phyloP scores from a whole-genome alignment of 495 filamentous ascomycete genomes.

The Choiromyces venosus region DNA sequence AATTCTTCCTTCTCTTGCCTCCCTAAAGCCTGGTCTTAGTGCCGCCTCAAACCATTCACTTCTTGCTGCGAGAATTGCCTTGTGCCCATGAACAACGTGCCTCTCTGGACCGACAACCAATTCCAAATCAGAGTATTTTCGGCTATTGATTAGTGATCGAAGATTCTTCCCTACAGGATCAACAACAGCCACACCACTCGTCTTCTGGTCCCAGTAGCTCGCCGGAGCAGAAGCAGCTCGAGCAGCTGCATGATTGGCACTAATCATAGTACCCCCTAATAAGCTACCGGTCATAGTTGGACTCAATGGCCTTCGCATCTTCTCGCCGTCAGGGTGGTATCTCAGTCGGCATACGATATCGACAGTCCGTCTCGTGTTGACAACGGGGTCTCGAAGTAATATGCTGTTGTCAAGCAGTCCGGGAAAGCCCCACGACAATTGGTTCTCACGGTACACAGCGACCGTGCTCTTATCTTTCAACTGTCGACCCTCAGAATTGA shows the following conservation, averaged over 20 bases:
- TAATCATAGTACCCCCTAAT: constrained; percentile 38
- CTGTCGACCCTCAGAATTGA: constrained; percentile 42
- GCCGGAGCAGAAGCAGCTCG: constrained; percentile 39
- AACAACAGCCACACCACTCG: constrained; percentile 33
- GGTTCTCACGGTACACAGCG: constrained; percentile 40
- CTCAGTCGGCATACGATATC: constrained; percentile 41
- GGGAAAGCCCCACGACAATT: constrained; percentile 42
- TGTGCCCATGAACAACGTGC: constrained; percentile 41
- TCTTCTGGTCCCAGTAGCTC: constrained; percentile 41
- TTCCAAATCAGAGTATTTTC: constrained; percentile 40
- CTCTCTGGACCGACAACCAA: constrained; percentile 38
- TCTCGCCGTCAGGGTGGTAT: constrained; percentile 42
- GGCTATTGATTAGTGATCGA: constrained; percentile 40
- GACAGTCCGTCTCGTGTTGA: constrained; percentile 39
- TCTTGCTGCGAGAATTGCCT: constrained; percentile 41
- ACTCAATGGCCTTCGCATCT: constrained; percentile 40
- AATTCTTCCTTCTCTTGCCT: constrained; percentile 40
- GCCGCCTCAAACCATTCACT: constrained; percentile 42
- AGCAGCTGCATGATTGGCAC: constrained; percentile 36
- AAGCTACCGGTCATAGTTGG: constrained; percentile 36
- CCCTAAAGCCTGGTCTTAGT: constrained; percentile 39
- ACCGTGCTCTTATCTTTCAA: constrained; percentile 42
- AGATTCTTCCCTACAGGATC: constrained; percentile 41
- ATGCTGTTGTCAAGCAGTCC: constrained; percentile 43
- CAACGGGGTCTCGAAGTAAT: constrained; percentile 40